Conservation (phyloP, 2,329 filamentous ascomycete genomes). For the Aspergillus sp. region DNA sequence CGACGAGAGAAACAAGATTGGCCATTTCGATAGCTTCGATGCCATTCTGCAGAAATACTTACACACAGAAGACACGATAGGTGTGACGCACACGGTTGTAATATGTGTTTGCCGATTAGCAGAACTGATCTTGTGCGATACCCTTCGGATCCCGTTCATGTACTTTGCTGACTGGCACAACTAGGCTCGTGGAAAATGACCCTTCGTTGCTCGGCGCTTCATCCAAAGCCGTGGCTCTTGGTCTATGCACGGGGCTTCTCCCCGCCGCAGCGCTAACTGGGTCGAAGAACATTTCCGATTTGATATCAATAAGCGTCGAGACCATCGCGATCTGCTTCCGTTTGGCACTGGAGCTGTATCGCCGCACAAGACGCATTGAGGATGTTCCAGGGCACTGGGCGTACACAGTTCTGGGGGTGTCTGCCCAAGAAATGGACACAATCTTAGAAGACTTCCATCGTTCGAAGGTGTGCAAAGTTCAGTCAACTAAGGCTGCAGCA, state of each 20-base stretch:
- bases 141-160: too few species aligned
- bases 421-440: neutral
- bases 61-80: neutral
- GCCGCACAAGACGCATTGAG: neutral
- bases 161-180: neutral
- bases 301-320: neutral
- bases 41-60: neutral
- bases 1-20: neutral
- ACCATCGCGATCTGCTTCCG: neutral
- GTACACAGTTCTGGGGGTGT: neutral
- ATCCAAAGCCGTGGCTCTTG: neutral
- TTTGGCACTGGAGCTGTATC: neutral
- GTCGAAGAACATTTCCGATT: neutral
- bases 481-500: too few species aligned
- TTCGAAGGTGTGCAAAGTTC: neutral
- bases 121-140: neutral
- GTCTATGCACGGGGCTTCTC: neutral
- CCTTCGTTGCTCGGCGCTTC: neutral
- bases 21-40: neutral
- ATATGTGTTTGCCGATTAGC: neutral
- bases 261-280: neutral
- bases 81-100: neutral
- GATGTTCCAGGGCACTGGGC: neutral
- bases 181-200: neutral
- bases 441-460: neutral